These are phyloP conservation scores for Delphinella strobiligena DNA, from an alignment of 2,329 filamentous ascomycete species.

Conservation along the genomic window DNA sequence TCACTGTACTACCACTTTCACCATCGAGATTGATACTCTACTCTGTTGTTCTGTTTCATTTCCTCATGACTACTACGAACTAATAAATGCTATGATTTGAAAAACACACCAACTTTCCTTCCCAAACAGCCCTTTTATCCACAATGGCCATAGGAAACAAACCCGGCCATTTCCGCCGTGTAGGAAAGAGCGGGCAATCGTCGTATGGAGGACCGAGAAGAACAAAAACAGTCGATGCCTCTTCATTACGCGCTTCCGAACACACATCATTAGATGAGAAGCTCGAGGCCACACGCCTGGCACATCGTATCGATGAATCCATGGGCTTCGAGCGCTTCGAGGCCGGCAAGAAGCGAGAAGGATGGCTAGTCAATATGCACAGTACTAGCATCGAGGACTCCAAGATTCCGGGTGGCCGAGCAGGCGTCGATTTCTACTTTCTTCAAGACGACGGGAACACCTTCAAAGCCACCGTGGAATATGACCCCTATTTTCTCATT, in stretches of 20 bases:
- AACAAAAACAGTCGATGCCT: slow-evolving; percentile 68
- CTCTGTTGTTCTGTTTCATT: neutral
- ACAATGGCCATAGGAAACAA: slow-evolving; percentile 6
- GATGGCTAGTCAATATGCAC: slow-evolving; percentile 95
- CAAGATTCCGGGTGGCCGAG: slow-evolving; percentile 68
- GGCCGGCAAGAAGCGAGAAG: slow-evolving; percentile 68
- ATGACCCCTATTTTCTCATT: slow-evolving; percentile 91
- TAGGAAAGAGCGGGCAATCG: slow-evolving; percentile 35
- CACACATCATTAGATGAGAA: slow-evolving; percentile 87
- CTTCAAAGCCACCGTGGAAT: slow-evolving; percentile 94
- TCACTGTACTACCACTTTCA: too few relatives aligned
- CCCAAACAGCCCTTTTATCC: neutral
- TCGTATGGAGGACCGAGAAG: slow-evolving; percentile 41
- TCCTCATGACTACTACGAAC: neutral
- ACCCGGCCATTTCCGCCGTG: slow-evolving; percentile 11
- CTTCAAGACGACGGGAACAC: slow-evolving; percentile 77
- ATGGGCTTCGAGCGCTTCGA: slow-evolving; percentile 94
- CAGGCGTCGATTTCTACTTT: slow-evolving; percentile 95
- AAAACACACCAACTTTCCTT: neutral
- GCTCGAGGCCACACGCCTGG: slow-evolving; percentile 70
- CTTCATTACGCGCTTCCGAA: slow-evolving; percentile 62
- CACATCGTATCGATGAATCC: slow-evolving; percentile 80
- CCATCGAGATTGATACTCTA: neutral
- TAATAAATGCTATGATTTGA: neutral
- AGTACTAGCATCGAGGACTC: slow-evolving; percentile 78